Evolutionary conservation across 805 yeast species (phyloP), one percentile per base, ranked within the genome.

Genomic region (Zygosaccharomyces siamensis): DNA sequence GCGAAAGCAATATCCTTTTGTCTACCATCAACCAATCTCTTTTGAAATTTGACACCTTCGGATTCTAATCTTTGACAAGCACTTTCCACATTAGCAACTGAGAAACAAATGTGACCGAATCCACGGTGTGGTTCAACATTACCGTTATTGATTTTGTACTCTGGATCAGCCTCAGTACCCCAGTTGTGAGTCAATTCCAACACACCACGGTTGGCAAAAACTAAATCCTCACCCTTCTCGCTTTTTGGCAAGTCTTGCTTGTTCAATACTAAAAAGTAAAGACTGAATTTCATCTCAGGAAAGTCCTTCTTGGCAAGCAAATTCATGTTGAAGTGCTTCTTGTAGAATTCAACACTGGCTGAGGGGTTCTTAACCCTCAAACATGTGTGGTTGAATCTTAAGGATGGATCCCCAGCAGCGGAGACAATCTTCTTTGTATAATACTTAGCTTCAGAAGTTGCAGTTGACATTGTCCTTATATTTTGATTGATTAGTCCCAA

Each of bases 1-100:
- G 84, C 95, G 69, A 92, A 93, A 0, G 98, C 98, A 72, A 93
- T 90, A 67, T 89, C 77, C 68, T 82, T 83, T 71, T 88, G 96
- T 69, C 97, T 82, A 32, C 99, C 99, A 64, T 92, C 98, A 33
- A 79, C 68, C 56, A 90, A 73, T 63, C 75, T 86, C 75, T 92
- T 93, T 70, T 90, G 80, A 74, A 92, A 92, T 44, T 69, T 64
- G 47, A 85, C 97, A 18, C 84, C 86, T 40, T 75, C 72, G 1
- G 68, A 66, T 54, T 84, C 78, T 51, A 92, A 73, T 24, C 72
- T 66, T 36, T 70, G 69, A 67, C 92, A 89, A 5, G 82, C 71
- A 8, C 64, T 76, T 46, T 70, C 81, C 49, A 92, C 79, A 69
- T 90, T 83, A 57, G 88, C 87, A 12, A 90, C 96, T 1, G 96